Percentiles rank a stretch among this genome's conserved stretches.
These are phyloP conservation scores for Noccaea bulbosa DNA, from an alignment of 345 rosid species.

Conservation along the genomic window DNA sequence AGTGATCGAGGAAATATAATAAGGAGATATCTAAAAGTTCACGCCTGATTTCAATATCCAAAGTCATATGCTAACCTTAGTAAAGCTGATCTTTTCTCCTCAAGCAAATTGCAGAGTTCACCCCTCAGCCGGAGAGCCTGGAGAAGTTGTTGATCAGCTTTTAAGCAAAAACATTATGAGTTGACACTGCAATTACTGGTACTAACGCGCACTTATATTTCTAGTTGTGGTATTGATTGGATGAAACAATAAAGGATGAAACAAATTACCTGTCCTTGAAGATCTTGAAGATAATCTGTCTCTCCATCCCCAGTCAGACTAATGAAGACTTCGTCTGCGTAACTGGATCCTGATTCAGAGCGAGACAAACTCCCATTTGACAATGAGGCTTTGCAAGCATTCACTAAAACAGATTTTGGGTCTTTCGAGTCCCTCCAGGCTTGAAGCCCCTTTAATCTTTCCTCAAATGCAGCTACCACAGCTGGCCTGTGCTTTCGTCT, in stretches of 20 bases:
- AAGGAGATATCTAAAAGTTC: conserved; percentile 20
- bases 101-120: conserved; percentile 82
- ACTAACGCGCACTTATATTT: no score
- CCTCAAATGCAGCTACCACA: conserved; percentile 74
- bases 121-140: conserved; percentile 86
- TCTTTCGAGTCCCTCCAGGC: conserved; percentile 82
- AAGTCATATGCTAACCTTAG: conserved; percentile 62
- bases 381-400: conserved; percentile 51
- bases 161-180: no score
- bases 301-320: conserved; percentile 69
- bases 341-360: conserved; percentile 73
- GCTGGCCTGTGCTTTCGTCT: conserved; percentile 86
- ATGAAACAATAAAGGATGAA: no score
- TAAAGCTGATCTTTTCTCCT: conserved; percentile 83
- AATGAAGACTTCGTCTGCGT: conserved; percentile 68
- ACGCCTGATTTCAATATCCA: conserved; percentile 2
- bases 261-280: conserved; percentile 80
- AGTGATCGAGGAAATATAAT: conserved; percentile 10
- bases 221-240: no score
- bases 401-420: conserved; percentile 63
- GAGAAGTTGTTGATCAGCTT: no score
- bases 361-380: conserved; percentile 64
- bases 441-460: conserved; percentile 90
- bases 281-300: conserved; percentile 72
- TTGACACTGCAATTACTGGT: no score